Evolutionary conservation across 805 yeast species (phyloP).

Genomic region (Torulaspora gathmanii): DNA sequence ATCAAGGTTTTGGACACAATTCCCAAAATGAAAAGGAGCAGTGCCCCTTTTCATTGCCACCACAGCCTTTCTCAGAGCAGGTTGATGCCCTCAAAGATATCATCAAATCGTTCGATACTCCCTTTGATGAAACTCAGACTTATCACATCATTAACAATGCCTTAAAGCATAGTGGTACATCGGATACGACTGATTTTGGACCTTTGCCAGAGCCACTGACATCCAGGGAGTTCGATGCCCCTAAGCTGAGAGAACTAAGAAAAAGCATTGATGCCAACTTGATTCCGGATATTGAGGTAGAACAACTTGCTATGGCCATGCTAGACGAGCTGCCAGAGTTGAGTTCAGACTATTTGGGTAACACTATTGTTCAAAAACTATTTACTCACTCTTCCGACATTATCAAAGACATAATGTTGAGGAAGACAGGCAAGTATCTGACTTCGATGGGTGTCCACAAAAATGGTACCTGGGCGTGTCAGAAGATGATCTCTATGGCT

Average conservation of each 20-base stretch:
- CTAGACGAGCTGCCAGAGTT: slow-evolving; percentile 83
- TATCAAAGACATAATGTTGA: slow-evolving; percentile 75
- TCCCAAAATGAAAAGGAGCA: slow-evolving; percentile 30
- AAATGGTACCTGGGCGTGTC: slow-evolving; percentile 99
- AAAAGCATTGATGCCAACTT: slow-evolving; percentile 59
- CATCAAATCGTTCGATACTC: slow-evolving; percentile 24
- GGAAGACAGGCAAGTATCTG: slow-evolving; percentile 68
- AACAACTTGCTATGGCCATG: slow-evolving; percentile 78
- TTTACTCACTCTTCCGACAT: slow-evolving; percentile 67
- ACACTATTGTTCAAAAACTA: slow-evolving; percentile 89
- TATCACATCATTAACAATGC: slow-evolving; percentile 45
- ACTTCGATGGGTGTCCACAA: slow-evolving; percentile 94
- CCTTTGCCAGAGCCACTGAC: slow-evolving; percentile 71
- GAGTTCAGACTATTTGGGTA: slow-evolving; percentile 89
- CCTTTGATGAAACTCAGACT: slow-evolving; percentile 32
- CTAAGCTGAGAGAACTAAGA: slow-evolving; percentile 80
- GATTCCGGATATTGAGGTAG: slow-evolving; percentile 59
- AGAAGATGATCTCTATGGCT: slow-evolving; percentile 80
- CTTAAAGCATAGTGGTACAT: slow-evolving; percentile 43
- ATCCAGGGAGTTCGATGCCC: slow-evolving; percentile 74
- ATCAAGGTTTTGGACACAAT: slow-evolving; percentile 16
- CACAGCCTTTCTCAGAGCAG: slow-evolving; percentile 25
- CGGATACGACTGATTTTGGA: slow-evolving; percentile 51
- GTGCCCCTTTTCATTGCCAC: slow-evolving; percentile 37
- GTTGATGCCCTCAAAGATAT: slow-evolving; percentile 18